A percentile compares a stretch with the other conserved stretches of the same genome.
Conservation (phyloP, 345 rosid genomes). For the Mallotus nudiflorus region DNA sequence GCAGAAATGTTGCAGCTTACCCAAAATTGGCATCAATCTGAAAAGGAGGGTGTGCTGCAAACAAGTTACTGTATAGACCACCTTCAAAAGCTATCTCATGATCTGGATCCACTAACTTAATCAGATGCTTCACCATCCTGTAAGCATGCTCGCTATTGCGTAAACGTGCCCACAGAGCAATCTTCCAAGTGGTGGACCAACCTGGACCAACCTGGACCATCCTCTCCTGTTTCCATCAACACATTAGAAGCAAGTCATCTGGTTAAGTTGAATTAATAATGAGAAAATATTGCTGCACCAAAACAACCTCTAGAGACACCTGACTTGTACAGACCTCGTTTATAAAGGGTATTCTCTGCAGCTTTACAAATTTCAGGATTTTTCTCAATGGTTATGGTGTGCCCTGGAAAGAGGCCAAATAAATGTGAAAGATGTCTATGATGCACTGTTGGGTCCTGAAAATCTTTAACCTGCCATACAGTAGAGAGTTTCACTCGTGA, state of each 20-base stretch:
- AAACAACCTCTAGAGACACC: neutral
- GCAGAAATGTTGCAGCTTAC: too few relatives aligned
- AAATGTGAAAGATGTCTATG: constrained; percentile 94
- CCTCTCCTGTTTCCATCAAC: constrained; percentile 59
- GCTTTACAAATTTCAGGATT: constrained; percentile 77
- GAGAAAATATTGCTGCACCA: too few relatives aligned
- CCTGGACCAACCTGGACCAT: constrained; percentile 97
- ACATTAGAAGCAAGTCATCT: neutral
- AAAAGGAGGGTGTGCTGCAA: constrained; percentile 95
- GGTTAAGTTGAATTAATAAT: too few relatives aligned
- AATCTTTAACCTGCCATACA: constrained; percentile 74
- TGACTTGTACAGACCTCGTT: constrained; percentile 67
- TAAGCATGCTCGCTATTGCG: constrained; percentile 65
- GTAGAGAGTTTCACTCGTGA: neutral
- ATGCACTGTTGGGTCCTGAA: constrained; percentile 75
- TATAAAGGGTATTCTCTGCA: constrained; percentile 58
- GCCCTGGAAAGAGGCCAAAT: constrained; percentile 92
- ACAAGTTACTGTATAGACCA: constrained; percentile 84
- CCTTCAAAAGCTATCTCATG: constrained; percentile 60
- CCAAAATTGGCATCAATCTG: constrained; percentile 96
- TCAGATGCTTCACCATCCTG: constrained; percentile 65
- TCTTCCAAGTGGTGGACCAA: constrained; percentile 94
- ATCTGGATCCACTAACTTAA: constrained; percentile 69
- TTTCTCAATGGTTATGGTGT: constrained; percentile 58
- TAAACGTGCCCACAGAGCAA: constrained; percentile 82